Base-by-base conservation (phyloP, 306 rosid species). In the Cicer arietinum region DNA sequence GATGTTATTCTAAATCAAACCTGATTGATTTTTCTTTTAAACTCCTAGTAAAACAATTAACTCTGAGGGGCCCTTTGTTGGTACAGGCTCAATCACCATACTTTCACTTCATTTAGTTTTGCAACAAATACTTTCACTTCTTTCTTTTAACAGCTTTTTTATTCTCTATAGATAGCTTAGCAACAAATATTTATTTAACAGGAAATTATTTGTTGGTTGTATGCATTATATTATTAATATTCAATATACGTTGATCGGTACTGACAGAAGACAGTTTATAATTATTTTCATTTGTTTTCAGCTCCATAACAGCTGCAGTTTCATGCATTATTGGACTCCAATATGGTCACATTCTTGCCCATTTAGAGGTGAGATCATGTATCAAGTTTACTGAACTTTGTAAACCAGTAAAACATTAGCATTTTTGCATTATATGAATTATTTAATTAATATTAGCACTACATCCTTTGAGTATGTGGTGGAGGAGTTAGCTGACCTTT, bases 261-360 rank as follows among this genome's bases (percentile, higher is more conserved):
- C 57, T 71, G 53, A 37, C 72, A 48, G 50, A 68, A 42, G 75
- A 54, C 41, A 54, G 7, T 50, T 81, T 74, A 4, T 61, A 69
- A 77, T 67, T 72, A 16, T 77, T 51, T 73, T 77, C 77, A 73
- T 13, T 63, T 77, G 69, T 74, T 76, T 70, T 44, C 89, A 94
- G 98, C 82, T 85, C 97, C 68, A 54, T 94, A 87, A 87, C 96
- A 47, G 94, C 98, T 22, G 88, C 97, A 46, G 96, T 88, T 69
- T 85, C 98, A 12, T 91, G 97, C 89, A 89, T 94, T 75, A 80
- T 94, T 83, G 98, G 98, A 77, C 97, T 94, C 74, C 98, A 94
- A 73, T 94, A 86, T 66, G 98, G 98, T 73, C 98, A 94, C 22
- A 69, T 91, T 83, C 96, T 94, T 75, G 89, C 90, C 66, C 87